Base-by-base conservation (phyloP, 805 yeast species). In the Vanderwaltozyma verrucispora region DNA sequence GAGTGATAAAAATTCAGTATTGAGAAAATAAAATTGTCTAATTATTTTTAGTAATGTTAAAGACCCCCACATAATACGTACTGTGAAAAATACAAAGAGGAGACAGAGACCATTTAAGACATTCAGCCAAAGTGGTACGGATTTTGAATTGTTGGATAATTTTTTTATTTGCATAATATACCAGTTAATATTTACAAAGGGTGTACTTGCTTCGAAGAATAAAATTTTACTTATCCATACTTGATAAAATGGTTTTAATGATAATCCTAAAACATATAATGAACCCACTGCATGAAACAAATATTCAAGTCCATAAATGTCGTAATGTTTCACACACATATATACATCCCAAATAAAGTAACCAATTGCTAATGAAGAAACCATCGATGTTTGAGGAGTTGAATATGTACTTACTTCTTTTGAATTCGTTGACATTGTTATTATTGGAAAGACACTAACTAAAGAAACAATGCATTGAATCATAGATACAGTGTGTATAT, bases 171-270 rank as follows among this genome's bases (percentile, higher is more conserved):
- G 79, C 24, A 81, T 71, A 25, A 86, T 77, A 59, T 80, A 88
- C 96, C 96, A 92, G 59, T 92, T 85, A 54, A 84, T 58, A 60
- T 92, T 94, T 44, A 92, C 95, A 62, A 92, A 92, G 8, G 97
- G 97, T 2, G 96, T 84, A 33, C 94, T 80, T 29, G 83, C 70
- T 62, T 92, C 98, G 60, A 82, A 92, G 35, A 83, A 56, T 49
- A 92, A 68, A 56, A 88, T 92, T 16, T 79, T 75, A 1, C 95
- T 89, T 20, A 83, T 72, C 75, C 82, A 80, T 35, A 87, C 80
- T 59, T 80, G 76, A 54, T 85, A 74, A 59, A 77, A 83, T 3
- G 96, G 96, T 24, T 67, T 56, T 42, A 82, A 67, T 2, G 85
- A 68, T 36, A 73, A 60, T 2, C 62, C 51, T 54, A 88, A 84